These are phyloP conservation scores for Vishniacozyma victoriae DNA, from an alignment of 768 basidiomycete genomes.

Conservation along the genomic window DNA sequence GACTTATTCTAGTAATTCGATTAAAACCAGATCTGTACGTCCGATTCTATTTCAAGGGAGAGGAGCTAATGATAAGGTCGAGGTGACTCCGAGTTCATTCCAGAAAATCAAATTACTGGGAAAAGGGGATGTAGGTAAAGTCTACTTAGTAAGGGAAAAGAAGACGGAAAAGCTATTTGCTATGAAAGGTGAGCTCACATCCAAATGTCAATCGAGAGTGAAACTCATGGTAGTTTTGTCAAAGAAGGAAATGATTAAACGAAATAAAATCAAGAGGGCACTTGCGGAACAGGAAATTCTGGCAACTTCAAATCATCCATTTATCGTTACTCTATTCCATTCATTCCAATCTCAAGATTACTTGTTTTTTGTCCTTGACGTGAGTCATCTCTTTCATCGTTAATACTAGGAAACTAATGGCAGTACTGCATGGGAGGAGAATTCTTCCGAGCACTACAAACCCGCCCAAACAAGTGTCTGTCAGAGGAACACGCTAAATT, in stretches of 20 bases:
- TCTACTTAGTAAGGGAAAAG: constrained; percentile 97
- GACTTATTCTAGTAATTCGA: constrained; percentile 96
- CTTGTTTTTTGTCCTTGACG: constrained; percentile 65
- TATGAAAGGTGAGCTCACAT: constrained; percentile 80
- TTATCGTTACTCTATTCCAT: constrained; percentile 98
- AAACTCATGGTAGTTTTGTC: constrained; percentile 66
- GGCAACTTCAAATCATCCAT: constrained; percentile 96
- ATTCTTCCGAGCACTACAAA: constrained; percentile 96
- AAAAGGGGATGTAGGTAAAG: constrained; percentile 96
- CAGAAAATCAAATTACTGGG: constrained; percentile 97
- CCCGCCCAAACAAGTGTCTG: constrained; percentile 91
- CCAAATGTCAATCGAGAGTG: constrained; percentile 15
- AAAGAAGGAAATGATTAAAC: constrained; percentile 99
- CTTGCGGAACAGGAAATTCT: constrained; percentile 98
- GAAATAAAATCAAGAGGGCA: constrained; percentile 98
- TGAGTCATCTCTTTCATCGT: constrained; percentile 7
- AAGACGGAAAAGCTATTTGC: constrained; percentile 92
- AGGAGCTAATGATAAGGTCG: constrained; percentile 57
- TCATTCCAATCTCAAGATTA: constrained; percentile 98
- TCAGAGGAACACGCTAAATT: constrained; percentile 92
- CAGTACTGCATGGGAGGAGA: constrained; percentile 99
- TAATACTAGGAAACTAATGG: not conserved
- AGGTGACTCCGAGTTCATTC: constrained; percentile 90
- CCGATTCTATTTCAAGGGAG: not conserved
- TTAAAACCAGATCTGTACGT: constrained; percentile 81